phyloP scores from a whole-genome alignment of 371 early-diverging fungal genomes.

The Mortierella sp. region DNA sequence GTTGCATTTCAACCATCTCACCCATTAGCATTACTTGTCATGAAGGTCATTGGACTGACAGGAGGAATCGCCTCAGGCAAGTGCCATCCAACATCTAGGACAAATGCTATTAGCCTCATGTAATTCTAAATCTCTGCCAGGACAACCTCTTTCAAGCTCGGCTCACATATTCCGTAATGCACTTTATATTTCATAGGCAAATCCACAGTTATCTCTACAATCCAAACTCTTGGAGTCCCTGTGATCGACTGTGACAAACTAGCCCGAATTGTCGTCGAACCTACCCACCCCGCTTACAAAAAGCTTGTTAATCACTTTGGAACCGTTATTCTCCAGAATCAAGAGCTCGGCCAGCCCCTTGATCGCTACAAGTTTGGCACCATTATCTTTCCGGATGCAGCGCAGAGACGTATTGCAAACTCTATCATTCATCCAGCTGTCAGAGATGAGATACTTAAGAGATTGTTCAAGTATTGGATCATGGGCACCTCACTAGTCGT shows the following conservation, averaged over 20 bases:
- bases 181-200: conserved; percentile 64
- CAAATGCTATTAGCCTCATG: not conserved
- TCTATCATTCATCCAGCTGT: conserved; percentile 91
- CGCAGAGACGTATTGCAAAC: conserved; percentile 81
- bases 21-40: conserved; percentile 40
- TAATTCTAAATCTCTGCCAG: not conserved
- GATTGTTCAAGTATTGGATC: conserved; percentile 79
- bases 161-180: not conserved
- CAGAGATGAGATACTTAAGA: conserved; percentile 79
- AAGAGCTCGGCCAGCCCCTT: conserved; percentile 63
- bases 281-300: conserved; percentile 79
- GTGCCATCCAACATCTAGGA: not conserved
- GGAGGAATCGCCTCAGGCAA: conserved; percentile 95
- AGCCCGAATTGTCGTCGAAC: conserved; percentile 89
- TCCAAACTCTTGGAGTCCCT: conserved; percentile 73
- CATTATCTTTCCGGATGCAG: conserved; percentile 83
- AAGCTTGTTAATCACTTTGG: conserved; percentile 85
- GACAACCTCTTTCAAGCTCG: not conserved
- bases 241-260: conserved; percentile 94
- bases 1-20: not conserved
- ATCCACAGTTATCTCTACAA: conserved; percentile 82
- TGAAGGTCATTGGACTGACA: conserved; percentile 92
- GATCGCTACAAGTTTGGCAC: conserved; percentile 84
- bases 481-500: conserved; percentile 79
- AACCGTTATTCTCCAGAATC: conserved; percentile 68